phyloP scores from a whole-genome alignment of 257 asterid genomes.

The Solanum medicagineum region DNA sequence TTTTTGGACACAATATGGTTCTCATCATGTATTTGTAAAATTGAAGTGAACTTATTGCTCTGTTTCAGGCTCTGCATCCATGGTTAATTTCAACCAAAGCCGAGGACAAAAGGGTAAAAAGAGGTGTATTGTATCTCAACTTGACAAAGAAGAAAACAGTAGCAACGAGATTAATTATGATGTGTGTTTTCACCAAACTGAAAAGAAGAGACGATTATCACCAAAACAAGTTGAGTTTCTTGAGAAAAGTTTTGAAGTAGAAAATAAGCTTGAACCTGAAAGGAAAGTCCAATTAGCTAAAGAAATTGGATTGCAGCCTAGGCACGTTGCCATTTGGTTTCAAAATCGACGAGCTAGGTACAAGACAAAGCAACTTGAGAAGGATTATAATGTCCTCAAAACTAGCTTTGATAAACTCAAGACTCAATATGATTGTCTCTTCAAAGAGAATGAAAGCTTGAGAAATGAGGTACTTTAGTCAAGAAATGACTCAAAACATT shows the following conservation, averaged over 20 bases:
- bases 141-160: conserved; percentile 24
- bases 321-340: conserved; percentile 13
- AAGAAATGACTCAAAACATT: not conserved
- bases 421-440: not conserved
- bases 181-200: conserved; percentile 38
- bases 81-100: conserved; percentile 36
- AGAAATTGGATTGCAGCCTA: conserved; percentile 5
- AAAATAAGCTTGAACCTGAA: conserved; percentile 10
- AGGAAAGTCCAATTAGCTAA: conserved; percentile 2
- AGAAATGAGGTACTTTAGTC: conserved; percentile 35
- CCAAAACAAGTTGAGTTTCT: conserved; percentile 21
- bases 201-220: conserved; percentile 55
- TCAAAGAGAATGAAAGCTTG: conserved; percentile 43
- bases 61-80: conserved; percentile 44
- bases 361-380: conserved; percentile 5
- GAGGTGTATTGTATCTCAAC: conserved; percentile 15
- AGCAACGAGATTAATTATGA: conserved; percentile 28
- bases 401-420: conserved; percentile 28
- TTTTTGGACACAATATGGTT: not conserved
- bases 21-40: not conserved
- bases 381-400: conserved; percentile 27
- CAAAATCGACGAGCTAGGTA: conserved; percentile 7
- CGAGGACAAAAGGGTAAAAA: conserved; percentile 10
- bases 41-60: not conserved
- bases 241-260: conserved; percentile 9